A percentile compares a stretch with the other conserved stretches of the same genome.
phyloP scores from a whole-genome alignment of 306 rosid species.

The Trifolium dubium region DNA sequence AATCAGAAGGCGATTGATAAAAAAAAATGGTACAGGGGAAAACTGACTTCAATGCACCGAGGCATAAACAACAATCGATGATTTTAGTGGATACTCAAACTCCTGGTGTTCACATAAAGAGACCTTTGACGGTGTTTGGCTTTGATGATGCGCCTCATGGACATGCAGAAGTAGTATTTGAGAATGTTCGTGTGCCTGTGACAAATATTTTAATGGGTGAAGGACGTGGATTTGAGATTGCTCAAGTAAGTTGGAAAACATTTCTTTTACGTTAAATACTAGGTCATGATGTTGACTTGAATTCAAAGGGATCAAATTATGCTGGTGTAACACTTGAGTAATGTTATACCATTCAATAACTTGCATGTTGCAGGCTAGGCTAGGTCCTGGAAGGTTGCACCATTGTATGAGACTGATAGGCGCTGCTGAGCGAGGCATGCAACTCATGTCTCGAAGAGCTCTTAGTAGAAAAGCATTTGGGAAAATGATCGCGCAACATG shows the following conservation, averaged over 20 bases:
- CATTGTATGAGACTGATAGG: conserved; percentile 98
- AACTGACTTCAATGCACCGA: conserved; percentile 82
- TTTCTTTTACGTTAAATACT: conserved; percentile 24
- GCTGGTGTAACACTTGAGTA: background rate
- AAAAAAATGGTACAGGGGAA: conserved; percentile 70
- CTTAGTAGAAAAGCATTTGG: conserved; percentile 82
- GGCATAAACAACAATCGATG: conserved; percentile 95
- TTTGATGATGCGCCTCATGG: conserved; percentile 99
- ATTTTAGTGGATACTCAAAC: conserved; percentile 83
- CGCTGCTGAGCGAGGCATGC: conserved; percentile 92
- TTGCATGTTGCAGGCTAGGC: conserved; percentile 74
- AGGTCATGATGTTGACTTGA: conserved; percentile 33
- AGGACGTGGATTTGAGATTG: conserved; percentile 98
- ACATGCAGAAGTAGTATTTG: conserved; percentile 86
- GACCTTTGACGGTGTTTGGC: conserved; percentile 89
- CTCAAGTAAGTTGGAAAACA: conserved; percentile 66
- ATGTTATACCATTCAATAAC: background rate
- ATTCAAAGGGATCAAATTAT: background rate
- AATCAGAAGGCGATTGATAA: conserved; percentile 32
- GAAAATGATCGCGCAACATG: conserved; percentile 89
- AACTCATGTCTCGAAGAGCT: conserved; percentile 82
- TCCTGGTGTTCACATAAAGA: conserved; percentile 81
- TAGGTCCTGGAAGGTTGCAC: conserved; percentile 98
- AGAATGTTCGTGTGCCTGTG: conserved; percentile 77
- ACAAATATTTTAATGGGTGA: conserved; percentile 85